Conservation (phyloP, 805 yeast species). For the Barnettozyma botsteinii region DNA sequence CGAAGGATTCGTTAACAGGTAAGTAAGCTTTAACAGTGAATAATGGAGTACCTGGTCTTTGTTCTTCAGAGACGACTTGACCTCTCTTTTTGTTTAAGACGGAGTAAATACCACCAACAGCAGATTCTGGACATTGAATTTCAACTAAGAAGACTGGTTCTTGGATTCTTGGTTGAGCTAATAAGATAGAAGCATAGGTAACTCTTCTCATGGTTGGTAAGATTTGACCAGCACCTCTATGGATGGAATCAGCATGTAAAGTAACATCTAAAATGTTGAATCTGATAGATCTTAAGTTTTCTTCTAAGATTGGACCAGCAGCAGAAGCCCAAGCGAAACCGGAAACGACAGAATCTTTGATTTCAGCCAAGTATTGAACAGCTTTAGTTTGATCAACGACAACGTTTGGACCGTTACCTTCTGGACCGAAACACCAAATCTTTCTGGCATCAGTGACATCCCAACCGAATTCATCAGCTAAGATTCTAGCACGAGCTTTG, state of each 20-base stretch:
- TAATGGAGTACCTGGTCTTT: constrained; percentile 99
- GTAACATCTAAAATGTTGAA: constrained; percentile 98
- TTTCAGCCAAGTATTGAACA: constrained; percentile 97
- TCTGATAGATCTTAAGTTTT: constrained; percentile 92
- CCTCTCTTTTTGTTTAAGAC: constrained; percentile 99
- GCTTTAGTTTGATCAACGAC: constrained; percentile 99
- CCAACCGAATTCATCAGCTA: constrained; percentile 99
- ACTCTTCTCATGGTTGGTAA: constrained; percentile 99
- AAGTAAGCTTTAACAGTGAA: constrained; percentile 99
- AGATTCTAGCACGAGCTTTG: constrained; percentile 97
- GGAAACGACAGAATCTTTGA: constrained; percentile 99
- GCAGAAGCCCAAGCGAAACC: constrained; percentile 99
- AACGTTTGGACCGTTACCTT: constrained; percentile 97
- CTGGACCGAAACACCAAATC: constrained; percentile 99
- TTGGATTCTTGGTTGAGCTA: constrained; percentile 98
- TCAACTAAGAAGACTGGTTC: constrained; percentile 99
- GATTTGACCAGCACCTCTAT: constrained; percentile 99
- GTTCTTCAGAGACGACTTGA: constrained; percentile 98
- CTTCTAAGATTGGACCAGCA: constrained; percentile 99
- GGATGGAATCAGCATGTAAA: constrained; percentile 99
- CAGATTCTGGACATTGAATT: constrained; percentile 98
- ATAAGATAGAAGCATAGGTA: constrained; percentile 95
- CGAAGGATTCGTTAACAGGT: constrained; percentile 99
- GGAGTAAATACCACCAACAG: constrained; percentile 99
- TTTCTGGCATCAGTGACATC: constrained; percentile 99